Evolutionary conservation across 176 grass and related monocot species (phyloP), one percentile per base, ranked within the genome.

Genomic region (Oryza meyeriana): DNA sequence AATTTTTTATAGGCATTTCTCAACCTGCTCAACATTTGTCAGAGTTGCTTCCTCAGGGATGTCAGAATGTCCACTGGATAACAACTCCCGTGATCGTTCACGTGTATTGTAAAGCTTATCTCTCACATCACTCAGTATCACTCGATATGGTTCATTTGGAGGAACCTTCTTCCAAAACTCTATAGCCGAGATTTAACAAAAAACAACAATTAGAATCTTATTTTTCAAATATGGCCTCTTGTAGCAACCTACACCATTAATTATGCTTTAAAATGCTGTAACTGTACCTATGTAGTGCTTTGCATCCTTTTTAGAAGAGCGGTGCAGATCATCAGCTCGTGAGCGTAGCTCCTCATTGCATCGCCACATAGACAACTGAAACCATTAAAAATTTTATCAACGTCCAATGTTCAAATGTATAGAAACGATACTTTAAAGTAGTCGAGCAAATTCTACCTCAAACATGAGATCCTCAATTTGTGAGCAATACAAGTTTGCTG

Each of bases 91-190:
- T 40, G 89, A 92, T 25, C 85, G 78, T 47, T 94, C 93, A 69
- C 89, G 89, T 14, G 85, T 94, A 58, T 85, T 81, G 63, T 94
- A 94, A 66, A 94, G 85, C 58, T 92, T 94, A 89, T 94, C 93
- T 79, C 93, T 94, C 12, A 94, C 84, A 88, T 90, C 87, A 81
- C 93, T 57, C 20, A 94, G 85, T 78, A 94, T 92, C 12, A 94
- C 89, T 50, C 93, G 84, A 18, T 94, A 94, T 45, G 93, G 93
- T 75, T 90, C 89, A 81, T 73, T 94, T 22, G 79, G 74, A 85
- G 93, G 89, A 80, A 94, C 89, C 81, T 92, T 91, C 81, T 94
- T 94, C 93, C 93, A 94, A 59, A 94, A 94, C 59, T 94, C 93
- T 94, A 67, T n/a, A 63, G 20, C 5, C 62, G 16, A 66, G 16